Conservation (phyloP, 495 filamentous ascomycete species). For the Tirmania nivea region DNA sequence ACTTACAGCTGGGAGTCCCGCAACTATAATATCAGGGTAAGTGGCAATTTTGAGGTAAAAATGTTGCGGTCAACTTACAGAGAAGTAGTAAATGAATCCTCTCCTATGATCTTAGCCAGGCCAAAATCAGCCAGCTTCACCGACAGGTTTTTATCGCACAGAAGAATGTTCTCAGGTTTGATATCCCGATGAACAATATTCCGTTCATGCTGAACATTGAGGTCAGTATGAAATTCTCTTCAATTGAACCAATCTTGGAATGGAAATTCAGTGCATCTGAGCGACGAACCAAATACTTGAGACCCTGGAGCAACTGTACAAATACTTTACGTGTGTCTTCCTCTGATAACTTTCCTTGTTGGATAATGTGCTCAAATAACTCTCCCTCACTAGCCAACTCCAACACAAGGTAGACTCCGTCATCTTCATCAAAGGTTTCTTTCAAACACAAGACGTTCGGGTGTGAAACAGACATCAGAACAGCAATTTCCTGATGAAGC, state of each 20-base stretch:
- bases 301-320: slow-evolving; percentile 70
- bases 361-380: slow-evolving; percentile 81
- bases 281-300: slow-evolving; percentile 70
- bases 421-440: slow-evolving; percentile 80
- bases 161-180: slow-evolving; percentile 93
- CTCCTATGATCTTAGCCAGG: slow-evolving; percentile 93
- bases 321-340: slow-evolving; percentile 69
- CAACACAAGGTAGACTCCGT: slow-evolving; percentile 76
- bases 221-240: neutral
- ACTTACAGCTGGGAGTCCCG: slow-evolving; percentile 73
- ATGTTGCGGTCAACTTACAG: slow-evolving; percentile 29
- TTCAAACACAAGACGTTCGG: slow-evolving; percentile 88
- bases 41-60: neutral
- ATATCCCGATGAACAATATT: slow-evolving; percentile 97
- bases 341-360: slow-evolving; percentile 71
- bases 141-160: slow-evolving; percentile 58
- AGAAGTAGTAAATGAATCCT: slow-evolving; percentile 95
- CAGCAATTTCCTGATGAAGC: slow-evolving; percentile 84
- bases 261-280: neutral
- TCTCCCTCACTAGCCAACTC: slow-evolving; percentile 86
- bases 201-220: slow-evolving; percentile 56
- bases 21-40: slow-evolving; percentile 31
- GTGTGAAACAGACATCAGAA: slow-evolving; percentile 89
- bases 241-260: neutral
- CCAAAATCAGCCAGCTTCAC: slow-evolving; percentile 96